These are phyloP conservation scores for Mortierella sp. DNA, from an alignment of 371 early-diverging fungal genomes.

Conservation along the genomic window DNA sequence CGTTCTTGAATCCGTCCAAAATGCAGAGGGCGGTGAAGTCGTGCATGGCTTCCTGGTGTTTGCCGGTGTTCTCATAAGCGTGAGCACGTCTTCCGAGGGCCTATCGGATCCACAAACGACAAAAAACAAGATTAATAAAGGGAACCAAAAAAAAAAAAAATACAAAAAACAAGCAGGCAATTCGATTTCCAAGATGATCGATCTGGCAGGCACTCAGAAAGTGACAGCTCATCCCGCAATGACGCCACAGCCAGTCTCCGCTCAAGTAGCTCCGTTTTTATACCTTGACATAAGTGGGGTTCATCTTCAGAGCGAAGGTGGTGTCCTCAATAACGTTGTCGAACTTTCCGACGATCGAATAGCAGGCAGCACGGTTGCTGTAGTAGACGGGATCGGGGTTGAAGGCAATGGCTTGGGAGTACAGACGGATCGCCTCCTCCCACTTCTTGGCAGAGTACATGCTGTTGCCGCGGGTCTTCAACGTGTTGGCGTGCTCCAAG, in stretches of 20 bases:
- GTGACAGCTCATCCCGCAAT: not conserved
- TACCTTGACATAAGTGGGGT: constrained; percentile 85
- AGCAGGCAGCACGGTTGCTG: constrained; percentile 96
- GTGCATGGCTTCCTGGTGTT: constrained; percentile 84
- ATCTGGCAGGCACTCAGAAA: not conserved
- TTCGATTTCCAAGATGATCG: not conserved
- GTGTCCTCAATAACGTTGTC: constrained; percentile 83
- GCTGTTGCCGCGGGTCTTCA: constrained; percentile 92
- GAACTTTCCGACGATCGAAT: constrained; percentile 78
- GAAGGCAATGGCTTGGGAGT: constrained; percentile 90
- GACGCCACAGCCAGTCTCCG: not conserved
- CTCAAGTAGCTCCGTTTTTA: not conserved
- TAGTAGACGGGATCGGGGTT: constrained; percentile 87
- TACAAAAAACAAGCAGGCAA: not conserved
- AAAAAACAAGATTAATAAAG: not conserved
- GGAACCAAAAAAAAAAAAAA: not conserved
- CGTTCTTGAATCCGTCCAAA: constrained; percentile 93
- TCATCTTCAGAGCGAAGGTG: constrained; percentile 80
- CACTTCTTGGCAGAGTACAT: constrained; percentile 87
- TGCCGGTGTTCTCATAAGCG: constrained; percentile 81
- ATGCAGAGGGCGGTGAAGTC: constrained; percentile 95
- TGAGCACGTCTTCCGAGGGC: constrained; percentile 90
- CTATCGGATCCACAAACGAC: constrained; percentile 13
- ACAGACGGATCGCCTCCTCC: constrained; percentile 87
- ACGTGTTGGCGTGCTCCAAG: constrained; percentile 74